Evolutionary conservation across 352 stramenopile species (phyloP), one percentile per base, ranked within the genome.

Genomic region (Phytophthora podocarpi): DNA sequence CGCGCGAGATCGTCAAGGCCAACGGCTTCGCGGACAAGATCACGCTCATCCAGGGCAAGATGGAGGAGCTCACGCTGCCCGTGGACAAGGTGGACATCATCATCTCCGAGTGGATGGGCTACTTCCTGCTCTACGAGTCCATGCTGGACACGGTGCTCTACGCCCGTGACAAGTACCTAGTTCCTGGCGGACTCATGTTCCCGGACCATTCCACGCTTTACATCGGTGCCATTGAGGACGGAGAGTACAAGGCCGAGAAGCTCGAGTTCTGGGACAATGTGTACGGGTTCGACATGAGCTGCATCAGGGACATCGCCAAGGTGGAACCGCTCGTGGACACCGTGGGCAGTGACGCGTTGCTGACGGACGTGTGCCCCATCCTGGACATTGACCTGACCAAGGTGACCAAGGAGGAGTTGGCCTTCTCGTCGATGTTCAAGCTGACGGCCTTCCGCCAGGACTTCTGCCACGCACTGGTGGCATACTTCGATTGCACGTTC

Each of bases 251-350:
- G 65, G 68, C 90, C 1, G 86, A 97, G 64, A 98, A 98, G 70
- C 89, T 98, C 32, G 85, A 98, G 60, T 98, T 99, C 74, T 99
- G 98, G 98, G 86, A 99, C 45, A 94, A 98, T 72, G 97, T 99
- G 5, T 99, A 99, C 82, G 98, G 98, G 45, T 99, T 99, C 69
- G 95, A 99, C 74, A 99, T 99, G 97, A 98, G 87, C 73, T 96
- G 85, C 60, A 98, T 99, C 70, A 97, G 98, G 72, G 86, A 98
- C 54, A 97, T 99, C 46, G 97, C 97, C 43, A 89, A 99, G 63
- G 87, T 85, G 20, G 97, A 99, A 77, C 97, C 97, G 11, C 87
- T 99, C 7, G 97, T 99, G 32, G 97, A 99, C 76, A 96, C 97
- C 5, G 96, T 99, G 20, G 90, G 98, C 57, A 81, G 74, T 53